Percentiles rank a stretch among this genome's conserved stretches.
phyloP scores from a whole-genome alignment of 169 alveolate species.

The Eimeria necatrix region DNA sequence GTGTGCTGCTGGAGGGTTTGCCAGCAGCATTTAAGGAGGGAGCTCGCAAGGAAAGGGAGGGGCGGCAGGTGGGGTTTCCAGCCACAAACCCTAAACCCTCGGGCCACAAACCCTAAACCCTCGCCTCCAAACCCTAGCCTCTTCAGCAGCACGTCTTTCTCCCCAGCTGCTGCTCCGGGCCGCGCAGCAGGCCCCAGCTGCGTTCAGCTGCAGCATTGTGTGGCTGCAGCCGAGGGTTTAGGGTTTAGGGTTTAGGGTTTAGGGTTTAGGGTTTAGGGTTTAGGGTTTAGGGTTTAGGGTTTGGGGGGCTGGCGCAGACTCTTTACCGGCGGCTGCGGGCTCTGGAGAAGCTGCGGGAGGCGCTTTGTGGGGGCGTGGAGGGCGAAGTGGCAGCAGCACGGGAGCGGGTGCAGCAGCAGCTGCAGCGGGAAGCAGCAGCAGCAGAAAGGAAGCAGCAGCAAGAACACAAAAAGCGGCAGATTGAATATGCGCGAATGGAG shows the following conservation, averaged over 20 bases:
- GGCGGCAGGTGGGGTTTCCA: conserved; percentile 35
- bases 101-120: neutral
- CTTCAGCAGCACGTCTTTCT: neutral
- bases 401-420: conserved; percentile 70
- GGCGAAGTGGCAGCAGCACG: conserved; percentile 22
- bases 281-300: conserved; percentile 49
- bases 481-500: neutral
- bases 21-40: conserved; percentile 71
- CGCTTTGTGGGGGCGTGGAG: conserved; percentile 63
- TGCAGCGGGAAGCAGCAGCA: conserved; percentile 31
- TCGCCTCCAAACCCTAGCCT: neutral
- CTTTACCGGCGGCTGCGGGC: conserved; percentile 51
- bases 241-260: no score
- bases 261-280: conserved; percentile 12
- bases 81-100: conserved; percentile 18
- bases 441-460: conserved; percentile 33
- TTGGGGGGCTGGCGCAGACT: conserved; percentile 29
- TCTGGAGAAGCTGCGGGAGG: conserved; percentile 41
- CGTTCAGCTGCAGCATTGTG: neutral
- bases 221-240: neutral
- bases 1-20: conserved; percentile 73
- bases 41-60: conserved; percentile 65
- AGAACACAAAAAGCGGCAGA: neutral
- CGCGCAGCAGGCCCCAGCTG: no score
- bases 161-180: no score